Evolutionary conservation across 108 stramenopile species (phyloP).

Genomic region (Nitzschia sp.): DNA sequence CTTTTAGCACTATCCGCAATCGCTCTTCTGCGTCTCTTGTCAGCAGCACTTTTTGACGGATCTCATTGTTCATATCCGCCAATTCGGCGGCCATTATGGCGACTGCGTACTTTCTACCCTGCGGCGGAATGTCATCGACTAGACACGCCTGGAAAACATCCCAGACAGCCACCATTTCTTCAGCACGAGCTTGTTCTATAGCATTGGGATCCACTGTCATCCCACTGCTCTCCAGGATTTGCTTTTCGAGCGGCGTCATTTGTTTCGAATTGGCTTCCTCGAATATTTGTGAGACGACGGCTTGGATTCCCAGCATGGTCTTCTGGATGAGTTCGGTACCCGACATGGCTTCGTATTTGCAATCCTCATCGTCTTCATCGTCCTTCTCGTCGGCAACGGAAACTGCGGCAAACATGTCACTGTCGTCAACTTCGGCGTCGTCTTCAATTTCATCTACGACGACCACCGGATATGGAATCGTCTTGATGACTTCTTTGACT

Average conservation of each 20-base stretch:
- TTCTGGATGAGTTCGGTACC: slow-evolving; percentile 47
- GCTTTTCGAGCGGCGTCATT: slow-evolving; percentile 69
- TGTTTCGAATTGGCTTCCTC: slow-evolving; percentile 40
- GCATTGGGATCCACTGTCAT: slow-evolving; percentile 11
- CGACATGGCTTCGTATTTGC: slow-evolving; percentile 47
- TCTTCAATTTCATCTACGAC: slow-evolving; percentile 82
- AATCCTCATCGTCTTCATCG: slow-evolving; percentile 50
- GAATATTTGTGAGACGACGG: slow-evolving; percentile 44
- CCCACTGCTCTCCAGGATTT: slow-evolving; percentile 56
- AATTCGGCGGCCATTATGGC: slow-evolving; percentile 82
- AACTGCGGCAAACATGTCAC: slow-evolving; percentile 12
- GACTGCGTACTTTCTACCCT: slow-evolving; percentile 57
- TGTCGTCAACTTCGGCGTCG: slow-evolving; percentile 48
- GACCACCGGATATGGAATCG: slow-evolving; percentile 77
- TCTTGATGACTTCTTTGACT: slow-evolving; percentile 66
- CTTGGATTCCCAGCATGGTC: slow-evolving; percentile 40
- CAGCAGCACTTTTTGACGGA: slow-evolving; percentile 52
- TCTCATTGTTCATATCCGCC: slow-evolving; percentile 50
- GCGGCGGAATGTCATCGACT: slow-evolving; percentile 56
- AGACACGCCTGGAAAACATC: slow-evolving; percentile 56
- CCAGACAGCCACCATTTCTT: slow-evolving; percentile 72
- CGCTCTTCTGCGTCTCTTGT: slow-evolving; percentile 59
- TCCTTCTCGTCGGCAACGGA: slow-evolving; percentile 17
- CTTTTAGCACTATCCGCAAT: slow-evolving; percentile 53
- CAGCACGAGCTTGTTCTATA: slow-evolving; percentile 52